These are phyloP conservation scores for Malus orientalis DNA, from an alignment of 306 rosid genomes.

Conservation along the genomic window DNA sequence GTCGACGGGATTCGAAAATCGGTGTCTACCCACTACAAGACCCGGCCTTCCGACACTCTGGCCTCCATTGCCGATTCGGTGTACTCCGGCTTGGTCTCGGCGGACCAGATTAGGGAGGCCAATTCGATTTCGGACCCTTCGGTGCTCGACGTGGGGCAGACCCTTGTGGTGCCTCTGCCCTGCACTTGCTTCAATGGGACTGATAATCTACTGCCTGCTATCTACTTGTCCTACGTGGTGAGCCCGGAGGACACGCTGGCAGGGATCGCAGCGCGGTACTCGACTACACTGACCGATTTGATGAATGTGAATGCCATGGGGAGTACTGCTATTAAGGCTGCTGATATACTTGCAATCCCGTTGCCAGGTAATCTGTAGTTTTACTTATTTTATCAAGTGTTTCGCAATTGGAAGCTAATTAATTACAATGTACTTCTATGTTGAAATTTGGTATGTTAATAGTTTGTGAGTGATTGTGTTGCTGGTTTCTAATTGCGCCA, in stretches of 20 bases:
- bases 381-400: background rate
- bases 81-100: slow-evolving; percentile 74
- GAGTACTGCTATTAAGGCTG: slow-evolving; percentile 46
- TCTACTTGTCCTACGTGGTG: slow-evolving; percentile 86
- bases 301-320: slow-evolving; percentile 99
- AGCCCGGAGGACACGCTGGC: slow-evolving; percentile 50
- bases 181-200: slow-evolving; percentile 97
- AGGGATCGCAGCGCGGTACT: slow-evolving; percentile 63
- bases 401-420: background rate
- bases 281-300: slow-evolving; percentile 87
- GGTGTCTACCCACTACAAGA: slow-evolving; percentile 65
- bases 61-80: slow-evolving; percentile 67
- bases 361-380: slow-evolving; percentile 49
- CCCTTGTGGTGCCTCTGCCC: slow-evolving; percentile 78
- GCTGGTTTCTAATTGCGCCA: background rate
- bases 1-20: slow-evolving; percentile 92
- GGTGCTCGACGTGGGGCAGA: slow-evolving; percentile 77
- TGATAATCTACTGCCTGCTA: slow-evolving; percentile 79
- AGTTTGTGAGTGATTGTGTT: background rate
- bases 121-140: slow-evolving; percentile 70
- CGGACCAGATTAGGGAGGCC: slow-evolving; percentile 90
- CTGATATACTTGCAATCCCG: slow-evolving; percentile 84
- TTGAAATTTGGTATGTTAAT: background rate
- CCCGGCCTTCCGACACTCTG: slow-evolving; percentile 76
- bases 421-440: background rate